These are phyloP conservation scores for Acanthamoeba quina DNA, from an alignment of 208 protist genomes.

Conservation along the genomic window DNA sequence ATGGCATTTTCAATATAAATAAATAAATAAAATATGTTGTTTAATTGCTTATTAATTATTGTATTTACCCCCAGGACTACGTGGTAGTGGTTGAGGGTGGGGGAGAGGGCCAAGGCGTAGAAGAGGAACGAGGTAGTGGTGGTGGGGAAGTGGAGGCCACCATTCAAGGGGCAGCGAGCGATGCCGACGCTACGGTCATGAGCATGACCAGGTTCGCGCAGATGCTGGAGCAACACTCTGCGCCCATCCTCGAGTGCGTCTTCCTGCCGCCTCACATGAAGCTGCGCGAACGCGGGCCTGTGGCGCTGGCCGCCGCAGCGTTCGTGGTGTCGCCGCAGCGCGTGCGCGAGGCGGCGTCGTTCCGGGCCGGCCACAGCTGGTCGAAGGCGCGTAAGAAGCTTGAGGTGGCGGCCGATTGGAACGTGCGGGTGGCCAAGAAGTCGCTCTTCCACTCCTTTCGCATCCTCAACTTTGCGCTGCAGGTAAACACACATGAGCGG, in stretches of 20 bases:
- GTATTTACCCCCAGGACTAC: not conserved
- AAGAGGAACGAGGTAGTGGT: not conserved
- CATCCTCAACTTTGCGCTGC: constrained; percentile 50
- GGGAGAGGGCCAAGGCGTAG: not conserved
- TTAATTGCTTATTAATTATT: not conserved
- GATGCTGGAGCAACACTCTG: not conserved
- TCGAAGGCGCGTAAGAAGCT: constrained; percentile 56
- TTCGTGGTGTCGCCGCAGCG: not conserved
- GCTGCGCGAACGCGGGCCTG: not conserved
- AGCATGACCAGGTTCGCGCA: not conserved
- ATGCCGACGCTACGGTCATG: constrained; percentile 45
- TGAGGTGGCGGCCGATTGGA: not conserved
- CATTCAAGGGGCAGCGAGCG: constrained; percentile 1
- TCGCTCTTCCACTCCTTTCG: constrained; percentile 63
- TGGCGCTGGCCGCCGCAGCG: not conserved
- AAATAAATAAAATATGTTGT: too few relatives aligned
- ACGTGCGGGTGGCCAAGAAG: constrained; percentile 55
- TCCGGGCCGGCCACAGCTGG: constrained; percentile 24
- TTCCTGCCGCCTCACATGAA: constrained; percentile 63
- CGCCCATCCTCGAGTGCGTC: constrained; percentile 44
- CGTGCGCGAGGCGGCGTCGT: not conserved
- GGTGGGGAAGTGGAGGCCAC: not conserved
- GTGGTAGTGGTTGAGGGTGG: not conserved
- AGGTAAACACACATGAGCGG: not conserved
- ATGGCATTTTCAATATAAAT: not conserved